phyloP scores from a whole-genome alignment of 2,329 filamentous ascomycete species.

The Atkinsonella texensis region DNA sequence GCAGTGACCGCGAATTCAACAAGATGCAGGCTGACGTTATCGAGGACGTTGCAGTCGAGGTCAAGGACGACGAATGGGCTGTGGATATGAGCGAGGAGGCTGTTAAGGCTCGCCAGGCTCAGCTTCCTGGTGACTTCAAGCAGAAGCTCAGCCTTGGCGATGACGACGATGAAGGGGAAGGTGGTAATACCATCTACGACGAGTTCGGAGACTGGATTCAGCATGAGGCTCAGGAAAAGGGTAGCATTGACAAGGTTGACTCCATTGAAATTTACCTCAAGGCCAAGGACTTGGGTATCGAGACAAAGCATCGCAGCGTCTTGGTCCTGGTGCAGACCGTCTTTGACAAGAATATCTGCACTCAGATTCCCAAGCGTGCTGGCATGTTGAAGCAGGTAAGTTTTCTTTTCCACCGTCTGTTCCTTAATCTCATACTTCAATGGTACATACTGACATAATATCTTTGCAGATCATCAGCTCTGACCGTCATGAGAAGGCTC shows the following conservation, averaged over 20 bases:
- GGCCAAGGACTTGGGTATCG: slow-evolving; percentile 91
- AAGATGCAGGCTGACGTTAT: slow-evolving; percentile 55
- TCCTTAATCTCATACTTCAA: neutral
- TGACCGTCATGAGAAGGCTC: slow-evolving; percentile 89
- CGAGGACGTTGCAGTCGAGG: slow-evolving; percentile 40
- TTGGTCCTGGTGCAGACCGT: slow-evolving; percentile 86
- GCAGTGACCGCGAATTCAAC: slow-evolving; percentile 86
- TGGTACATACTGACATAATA: neutral
- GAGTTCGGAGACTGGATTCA: slow-evolving; percentile 89
- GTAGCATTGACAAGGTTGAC: slow-evolving; percentile 65
- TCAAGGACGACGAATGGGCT: slow-evolving; percentile 85
- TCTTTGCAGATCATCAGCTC: slow-evolving; percentile 46
- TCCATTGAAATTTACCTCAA: slow-evolving; percentile 92
- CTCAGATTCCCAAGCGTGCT: slow-evolving; percentile 76
- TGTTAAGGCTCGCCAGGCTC: slow-evolving; percentile 84
- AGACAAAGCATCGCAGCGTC: slow-evolving; percentile 85
- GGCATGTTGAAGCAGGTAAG: slow-evolving; percentile 77
- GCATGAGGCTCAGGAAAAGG: slow-evolving; percentile 57
- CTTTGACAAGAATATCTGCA: slow-evolving; percentile 80
- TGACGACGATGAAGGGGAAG: slow-evolving; percentile 71
- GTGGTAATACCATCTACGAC: slow-evolving; percentile 70
- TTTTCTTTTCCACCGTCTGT: slow-evolving; percentile 5
- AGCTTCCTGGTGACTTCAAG: slow-evolving; percentile 91
- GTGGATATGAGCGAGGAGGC: slow-evolving; percentile 95
- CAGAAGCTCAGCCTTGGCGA: slow-evolving; percentile 75